Conservation (phyloP, 2,329 filamentous ascomycete species). For the Tolypocladium cylindrosporum region DNA sequence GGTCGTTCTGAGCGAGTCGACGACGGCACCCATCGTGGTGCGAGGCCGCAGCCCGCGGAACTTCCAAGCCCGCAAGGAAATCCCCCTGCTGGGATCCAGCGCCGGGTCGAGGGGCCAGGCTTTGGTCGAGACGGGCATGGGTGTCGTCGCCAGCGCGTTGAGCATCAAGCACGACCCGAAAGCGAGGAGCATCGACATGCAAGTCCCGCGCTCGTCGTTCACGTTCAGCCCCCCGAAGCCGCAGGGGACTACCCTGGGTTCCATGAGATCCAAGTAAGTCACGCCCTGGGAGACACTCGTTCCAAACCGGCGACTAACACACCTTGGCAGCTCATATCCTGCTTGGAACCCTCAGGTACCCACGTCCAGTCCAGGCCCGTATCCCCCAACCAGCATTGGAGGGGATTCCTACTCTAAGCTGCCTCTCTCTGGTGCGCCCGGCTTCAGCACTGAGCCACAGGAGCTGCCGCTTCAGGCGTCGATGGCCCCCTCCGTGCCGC, state of each 20-base stretch:
- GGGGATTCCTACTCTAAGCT: slow-evolving; percentile 43
- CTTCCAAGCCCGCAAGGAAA: slow-evolving; percentile 88
- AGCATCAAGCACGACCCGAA: slow-evolving; percentile 45
- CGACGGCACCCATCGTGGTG: slow-evolving; percentile 86
- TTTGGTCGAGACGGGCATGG: slow-evolving; percentile 51
- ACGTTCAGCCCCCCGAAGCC: slow-evolving; percentile 49
- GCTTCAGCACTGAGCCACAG: slow-evolving; percentile 40
- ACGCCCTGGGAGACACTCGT: too few species aligned
- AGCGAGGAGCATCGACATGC: slow-evolving; percentile 38
- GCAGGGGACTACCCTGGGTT: slow-evolving; percentile 38
- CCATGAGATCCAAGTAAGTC: slow-evolving; percentile 50
- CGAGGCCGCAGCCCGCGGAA: slow-evolving; percentile 88
- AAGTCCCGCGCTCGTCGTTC: slow-evolving; percentile 46
- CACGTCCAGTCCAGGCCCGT: slow-evolving; percentile 32
- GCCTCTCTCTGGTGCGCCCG: slow-evolving; percentile 36
- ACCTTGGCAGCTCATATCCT: slow-evolving; percentile 40
- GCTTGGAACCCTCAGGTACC: slow-evolving; percentile 46
- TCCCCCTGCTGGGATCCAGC: slow-evolving; percentile 71
- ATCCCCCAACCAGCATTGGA: slow-evolving; percentile 40
- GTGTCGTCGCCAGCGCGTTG: slow-evolving; percentile 48
- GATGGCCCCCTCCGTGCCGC: slow-evolving; percentile 40
- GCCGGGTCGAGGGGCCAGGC: slow-evolving; percentile 71
- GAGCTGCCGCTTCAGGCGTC: slow-evolving; percentile 44
- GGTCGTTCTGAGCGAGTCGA: slow-evolving; percentile 70
- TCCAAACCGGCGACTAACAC: slow-evolving; percentile 12